Conservation (phyloP, 1,284 basidiomycete genomes). For the Ceratobasidium sp. region DNA sequence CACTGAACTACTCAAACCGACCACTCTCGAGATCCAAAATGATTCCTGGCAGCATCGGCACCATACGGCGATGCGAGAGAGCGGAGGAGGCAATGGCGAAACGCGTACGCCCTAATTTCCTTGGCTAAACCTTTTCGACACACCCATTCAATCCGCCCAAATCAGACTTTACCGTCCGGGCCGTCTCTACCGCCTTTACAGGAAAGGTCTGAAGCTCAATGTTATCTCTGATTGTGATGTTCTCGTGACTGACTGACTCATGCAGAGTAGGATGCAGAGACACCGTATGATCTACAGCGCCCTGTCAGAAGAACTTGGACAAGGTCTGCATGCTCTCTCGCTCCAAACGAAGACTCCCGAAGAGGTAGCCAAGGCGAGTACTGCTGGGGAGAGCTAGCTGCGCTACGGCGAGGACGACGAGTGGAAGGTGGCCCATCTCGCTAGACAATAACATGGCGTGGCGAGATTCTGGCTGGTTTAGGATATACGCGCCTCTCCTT, state of each 20-base stretch:
- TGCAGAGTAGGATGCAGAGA: slow-evolving; percentile 77
- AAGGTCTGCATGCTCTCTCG: slow-evolving; percentile 81
- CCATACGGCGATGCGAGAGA: slow-evolving; percentile 78
- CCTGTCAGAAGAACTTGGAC: slow-evolving; percentile 74
- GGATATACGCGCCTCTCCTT: background rate
- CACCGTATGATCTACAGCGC: slow-evolving; percentile 80
- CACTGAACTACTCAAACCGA: slow-evolving; percentile 68
- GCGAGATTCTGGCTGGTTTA: background rate
- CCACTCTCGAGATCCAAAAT: slow-evolving; percentile 73
- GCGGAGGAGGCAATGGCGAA: slow-evolving; percentile 71
- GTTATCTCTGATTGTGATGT: background rate
- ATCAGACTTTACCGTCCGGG: slow-evolving; percentile 79
- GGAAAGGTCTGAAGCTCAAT: slow-evolving; percentile 69
- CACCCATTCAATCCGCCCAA: background rate
- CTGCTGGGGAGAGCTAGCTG: background rate
- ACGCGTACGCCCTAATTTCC: slow-evolving; percentile 70
- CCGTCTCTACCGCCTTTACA: slow-evolving; percentile 76
- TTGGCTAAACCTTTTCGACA: slow-evolving; percentile 7
- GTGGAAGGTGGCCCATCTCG: background rate
- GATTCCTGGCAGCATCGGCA: slow-evolving; percentile 83
- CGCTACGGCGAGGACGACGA: background rate
- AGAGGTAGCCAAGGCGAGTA: slow-evolving; percentile 56
- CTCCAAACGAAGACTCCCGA: slow-evolving; percentile 76
- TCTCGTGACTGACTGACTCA: background rate
- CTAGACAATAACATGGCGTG: background rate